Evolutionary conservation across 331 rosid genomes (phyloP).

Genomic region (Malus hybrid): DNA sequence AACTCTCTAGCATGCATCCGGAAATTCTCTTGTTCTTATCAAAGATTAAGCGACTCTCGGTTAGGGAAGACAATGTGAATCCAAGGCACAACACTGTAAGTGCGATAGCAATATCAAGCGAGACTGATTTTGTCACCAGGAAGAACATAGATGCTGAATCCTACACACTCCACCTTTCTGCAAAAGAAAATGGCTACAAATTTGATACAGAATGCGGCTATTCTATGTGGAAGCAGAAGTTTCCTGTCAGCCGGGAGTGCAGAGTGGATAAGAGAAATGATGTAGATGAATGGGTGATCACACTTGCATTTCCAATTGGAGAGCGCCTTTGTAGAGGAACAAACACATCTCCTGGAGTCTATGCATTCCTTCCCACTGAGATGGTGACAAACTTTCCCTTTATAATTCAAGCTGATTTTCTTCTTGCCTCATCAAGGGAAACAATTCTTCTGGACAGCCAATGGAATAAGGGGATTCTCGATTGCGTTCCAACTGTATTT

Average conservation of each 20-base stretch:
- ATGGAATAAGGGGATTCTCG: conserved; percentile 80
- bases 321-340: conserved; percentile 41
- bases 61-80: conserved; percentile 44
- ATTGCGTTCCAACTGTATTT: conserved; percentile 57
- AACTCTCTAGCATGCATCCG: conserved; percentile 54
- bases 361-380: conserved; percentile 82
- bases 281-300: conserved; percentile 35
- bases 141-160: conserved; percentile 66
- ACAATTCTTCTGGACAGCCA: conserved; percentile 54
- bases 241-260: conserved; percentile 45
- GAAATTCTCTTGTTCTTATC: conserved; percentile 56
- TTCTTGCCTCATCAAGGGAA: conserved; percentile 74
- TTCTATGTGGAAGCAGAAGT: conserved; percentile 77
- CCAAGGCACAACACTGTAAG: conserved; percentile 27
- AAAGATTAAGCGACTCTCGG: conserved; percentile 54
- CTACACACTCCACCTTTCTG: conserved; percentile 49
- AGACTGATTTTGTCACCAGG: conserved; percentile 32
- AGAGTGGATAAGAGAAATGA: conserved; percentile 54
- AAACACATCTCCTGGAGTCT: conserved; percentile 45
- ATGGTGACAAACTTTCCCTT: conserved; percentile 77
- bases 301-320: conserved; percentile 64
- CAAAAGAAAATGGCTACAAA: conserved; percentile 12
- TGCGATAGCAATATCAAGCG: conserved; percentile 43
- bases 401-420: conserved; percentile 81
- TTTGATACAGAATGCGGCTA: conserved; percentile 37